Evolutionary conservation across 2,329 filamentous ascomycete species (phyloP), one percentile per base, ranked within the genome.

Genomic region (Botrytis porri): DNA sequence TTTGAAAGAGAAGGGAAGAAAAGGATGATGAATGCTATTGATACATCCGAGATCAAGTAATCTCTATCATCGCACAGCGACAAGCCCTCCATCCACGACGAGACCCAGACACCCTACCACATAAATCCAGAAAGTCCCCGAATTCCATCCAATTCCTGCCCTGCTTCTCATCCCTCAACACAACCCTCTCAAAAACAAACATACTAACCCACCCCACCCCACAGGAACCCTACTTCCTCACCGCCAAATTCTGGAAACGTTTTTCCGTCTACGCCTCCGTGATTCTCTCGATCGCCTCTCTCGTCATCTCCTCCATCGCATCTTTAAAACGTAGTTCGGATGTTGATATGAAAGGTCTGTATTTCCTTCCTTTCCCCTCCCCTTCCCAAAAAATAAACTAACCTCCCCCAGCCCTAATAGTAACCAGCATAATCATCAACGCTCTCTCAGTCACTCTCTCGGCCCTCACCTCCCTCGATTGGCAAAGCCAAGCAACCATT

Each of bases 211-310:
- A 41, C 0, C 9, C n/a, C 7, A 14, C 3, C 37, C 25, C 43
- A 8, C 29, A 77, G 73, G 65, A 65, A 64, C 72, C 73, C 9
- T 76, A 72, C n/a, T 77, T 74, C 54, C 22, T 74, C 8, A 78
- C 76, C 8, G 76, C 75, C 4, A 71, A 37, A 54, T 78, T 79
- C 73, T 78, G 77, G 76, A 79, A 79, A 74, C 77, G 77, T 10
- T 75, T 78, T 73, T 75, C 75, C 0, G 78, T 79, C 37, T 63
- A 74, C 29, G 32, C 74, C 1, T 76, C 78, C 29, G 75, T 79
- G 1, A 29, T 69, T 1, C 69, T 79, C 7, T 79, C 77, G 0
- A 65, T 74, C 0, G 72, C 69, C 5, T 74, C 74, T 1, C 45
- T 79, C 4, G 70, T 79, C 6, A 37, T 79, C 6, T 73, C 73